Percentiles rank a stretch among this genome's conserved stretches.
Conservation (phyloP, 1,139 yeast species). For the Wickerhamomyces sp. region DNA sequence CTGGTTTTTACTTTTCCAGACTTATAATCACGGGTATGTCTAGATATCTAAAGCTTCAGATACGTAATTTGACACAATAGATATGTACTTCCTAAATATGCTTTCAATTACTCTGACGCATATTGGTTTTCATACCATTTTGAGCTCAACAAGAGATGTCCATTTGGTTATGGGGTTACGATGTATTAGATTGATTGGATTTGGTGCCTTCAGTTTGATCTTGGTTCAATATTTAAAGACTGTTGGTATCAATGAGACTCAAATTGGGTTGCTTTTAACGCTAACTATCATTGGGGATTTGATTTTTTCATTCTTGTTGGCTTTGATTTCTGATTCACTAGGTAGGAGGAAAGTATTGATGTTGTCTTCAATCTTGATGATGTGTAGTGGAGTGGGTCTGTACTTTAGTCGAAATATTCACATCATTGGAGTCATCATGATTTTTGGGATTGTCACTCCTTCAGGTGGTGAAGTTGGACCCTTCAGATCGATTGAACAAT, state of each 20-base stretch:
- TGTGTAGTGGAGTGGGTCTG: constrained; percentile 61
- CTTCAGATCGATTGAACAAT: constrained; percentile 83
- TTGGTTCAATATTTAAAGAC: constrained; percentile 49
- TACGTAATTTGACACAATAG: background rate
- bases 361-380: constrained; percentile 67
- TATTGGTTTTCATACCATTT: constrained; percentile 21
- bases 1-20: too few species aligned
- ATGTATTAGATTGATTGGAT: constrained; percentile 36
- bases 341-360: constrained; percentile 68
- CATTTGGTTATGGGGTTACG: constrained; percentile 30
- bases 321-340: constrained; percentile 72
- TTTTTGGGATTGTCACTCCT: constrained; percentile 75
- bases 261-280: constrained; percentile 78
- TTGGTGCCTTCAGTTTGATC: constrained; percentile 39
- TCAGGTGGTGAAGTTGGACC: constrained; percentile 94
- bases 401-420: constrained; percentile 46
- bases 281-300: constrained; percentile 79
- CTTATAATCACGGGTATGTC: background rate
- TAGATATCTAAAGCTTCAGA: background rate
- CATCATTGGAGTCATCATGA: constrained; percentile 57
- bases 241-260: constrained; percentile 49
- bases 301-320: constrained; percentile 59
- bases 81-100: background rate
- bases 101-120: background rate
- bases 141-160: constrained; percentile 28